Evolutionary conservation across 495 filamentous ascomycete genomes (phyloP).

Genomic region (Cercophora samala): DNA sequence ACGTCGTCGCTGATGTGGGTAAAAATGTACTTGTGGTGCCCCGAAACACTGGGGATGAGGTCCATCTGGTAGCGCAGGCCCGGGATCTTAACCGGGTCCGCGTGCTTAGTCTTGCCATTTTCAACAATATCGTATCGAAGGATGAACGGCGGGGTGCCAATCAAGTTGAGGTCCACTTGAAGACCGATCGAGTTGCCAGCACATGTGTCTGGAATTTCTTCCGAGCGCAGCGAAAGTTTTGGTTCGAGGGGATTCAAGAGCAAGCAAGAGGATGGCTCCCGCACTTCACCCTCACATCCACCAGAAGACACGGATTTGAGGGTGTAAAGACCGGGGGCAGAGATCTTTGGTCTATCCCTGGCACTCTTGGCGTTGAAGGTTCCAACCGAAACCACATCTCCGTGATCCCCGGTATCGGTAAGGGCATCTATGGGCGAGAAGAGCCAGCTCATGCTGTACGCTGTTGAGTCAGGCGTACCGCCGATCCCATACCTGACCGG

Average conservation of each 20-base stretch:
- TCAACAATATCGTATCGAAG: slow-evolving; percentile 68
- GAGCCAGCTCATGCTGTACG: slow-evolving; percentile 60
- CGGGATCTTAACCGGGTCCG: slow-evolving; percentile 49
- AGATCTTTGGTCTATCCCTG: slow-evolving; percentile 54
- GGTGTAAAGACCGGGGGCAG: slow-evolving; percentile 79
- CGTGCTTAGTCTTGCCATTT: slow-evolving; percentile 38
- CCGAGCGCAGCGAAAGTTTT: slow-evolving; percentile 62
- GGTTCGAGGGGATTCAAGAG: slow-evolving; percentile 89
- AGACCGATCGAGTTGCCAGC: slow-evolving; percentile 89
- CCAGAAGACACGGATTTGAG: slow-evolving; percentile 72
- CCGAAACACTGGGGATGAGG: slow-evolving; percentile 75
- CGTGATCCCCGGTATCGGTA: slow-evolving; percentile 61
- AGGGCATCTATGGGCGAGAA: slow-evolving; percentile 68
- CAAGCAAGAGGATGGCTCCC: slow-evolving; percentile 88
- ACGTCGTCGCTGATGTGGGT: slow-evolving; percentile 73
- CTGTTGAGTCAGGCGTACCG: slow-evolving; percentile 49
- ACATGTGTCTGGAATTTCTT: slow-evolving; percentile 89
- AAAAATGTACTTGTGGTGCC: slow-evolving; percentile 84
- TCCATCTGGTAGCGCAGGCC: slow-evolving; percentile 75
- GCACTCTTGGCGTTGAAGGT: slow-evolving; percentile 51
- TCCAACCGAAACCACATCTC: slow-evolving; percentile 49
- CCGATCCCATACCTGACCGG: slow-evolving; percentile 70
- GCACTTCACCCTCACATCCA: slow-evolving; percentile 79
- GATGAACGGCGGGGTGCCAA: slow-evolving; percentile 84
- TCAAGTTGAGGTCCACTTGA: slow-evolving; percentile 78